Base-by-base conservation (phyloP, 345 rosid genomes). In the Dimocarpus longan region DNA sequence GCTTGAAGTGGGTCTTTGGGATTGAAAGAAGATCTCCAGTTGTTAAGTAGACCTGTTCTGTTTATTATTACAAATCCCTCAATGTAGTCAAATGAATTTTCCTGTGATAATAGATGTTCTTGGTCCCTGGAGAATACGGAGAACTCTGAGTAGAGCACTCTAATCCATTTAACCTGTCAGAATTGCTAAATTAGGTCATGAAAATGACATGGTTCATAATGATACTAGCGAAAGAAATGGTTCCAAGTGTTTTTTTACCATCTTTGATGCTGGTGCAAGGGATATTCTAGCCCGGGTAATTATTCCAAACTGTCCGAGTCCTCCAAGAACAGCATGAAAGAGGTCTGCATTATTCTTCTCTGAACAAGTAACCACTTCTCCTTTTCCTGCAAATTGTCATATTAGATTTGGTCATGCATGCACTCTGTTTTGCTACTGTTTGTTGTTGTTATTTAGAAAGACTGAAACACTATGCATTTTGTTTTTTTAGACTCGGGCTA, bases 231-330 rank as follows among this genome's bases (percentile, higher is more conserved):
- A 43, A 66, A 73, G 75, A 46, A 24, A 60, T 19, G 28, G 64
- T n/a, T 57, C 66, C 19, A 69, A 68, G 21, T 73, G 52, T 54
- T 43, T 10, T 56, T 37, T 79, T 90, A 96, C 99, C 97, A 80
- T 93, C 70, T 79, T 78, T 19, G 87, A 84, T 22, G 98, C 95
- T 54, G 88, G 90, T 85, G 84, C 91, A 46, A 96, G 95, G 66
- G 93, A 80, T 21, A 96, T 93, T 75, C 88, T 77, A 10, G 99
- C 98, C 65, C 92, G 85, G 28, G 98, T 94, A 82, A 97, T 93
- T 82, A 97, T 84, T 48, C 99, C 99, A 74, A 93, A 94, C 85
- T 97, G 99, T 70, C 99, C 99, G 64, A 97, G 95, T 76, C 98
- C 99, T 8, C 99, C 98, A 83, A 97, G 93, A 73, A 88, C 93